Conservation (phyloP, 371 early-diverging fungal genomes). For the Nematocida major region DNA sequence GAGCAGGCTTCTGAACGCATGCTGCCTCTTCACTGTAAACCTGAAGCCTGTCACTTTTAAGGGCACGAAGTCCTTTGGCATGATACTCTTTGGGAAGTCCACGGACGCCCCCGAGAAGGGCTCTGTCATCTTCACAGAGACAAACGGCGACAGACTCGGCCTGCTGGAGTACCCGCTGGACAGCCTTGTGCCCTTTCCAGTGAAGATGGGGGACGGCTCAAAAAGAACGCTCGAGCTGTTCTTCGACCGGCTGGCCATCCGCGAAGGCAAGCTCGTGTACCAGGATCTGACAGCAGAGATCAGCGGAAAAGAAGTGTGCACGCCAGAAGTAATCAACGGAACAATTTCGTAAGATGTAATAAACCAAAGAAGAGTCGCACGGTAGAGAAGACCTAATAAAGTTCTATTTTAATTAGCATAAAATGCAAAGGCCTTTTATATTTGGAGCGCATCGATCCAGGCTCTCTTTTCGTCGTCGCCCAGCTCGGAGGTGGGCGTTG, state of each 20-base stretch:
- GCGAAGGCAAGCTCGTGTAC: background rate
- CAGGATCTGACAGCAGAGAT: constrained; percentile 11
- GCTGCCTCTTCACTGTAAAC: constrained; percentile 63
- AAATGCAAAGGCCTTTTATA: too few relatives aligned
- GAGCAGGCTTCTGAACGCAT: constrained; percentile 54
- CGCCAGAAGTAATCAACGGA: constrained; percentile 5
- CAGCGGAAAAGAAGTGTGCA: background rate
- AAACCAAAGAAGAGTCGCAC: too few relatives aligned
- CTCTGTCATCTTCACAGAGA: constrained; percentile 33
- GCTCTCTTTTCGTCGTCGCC: constrained; percentile 51
- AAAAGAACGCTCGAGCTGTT: constrained; percentile 35
- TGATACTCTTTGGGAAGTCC: constrained; percentile 64
- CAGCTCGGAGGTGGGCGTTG: constrained; percentile 18
- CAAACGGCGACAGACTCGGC: constrained; percentile 3
- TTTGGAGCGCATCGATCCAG: constrained; percentile 45
- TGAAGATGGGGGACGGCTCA: constrained; percentile 12
- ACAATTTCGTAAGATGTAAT: constrained; percentile 40
- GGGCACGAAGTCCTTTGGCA: constrained; percentile 60
- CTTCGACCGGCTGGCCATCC: background rate
- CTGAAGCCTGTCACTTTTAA: constrained; percentile 61
- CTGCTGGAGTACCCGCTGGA: constrained; percentile 29
- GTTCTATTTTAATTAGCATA: too few relatives aligned
- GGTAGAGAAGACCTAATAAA: too few relatives aligned
- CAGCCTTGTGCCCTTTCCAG: background rate
- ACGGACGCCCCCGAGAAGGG: constrained; percentile 58